Evolutionary conservation across 257 asterid genomes (phyloP), one percentile per base, ranked within the genome.

Genomic region (Handroanthus guayacan): DNA sequence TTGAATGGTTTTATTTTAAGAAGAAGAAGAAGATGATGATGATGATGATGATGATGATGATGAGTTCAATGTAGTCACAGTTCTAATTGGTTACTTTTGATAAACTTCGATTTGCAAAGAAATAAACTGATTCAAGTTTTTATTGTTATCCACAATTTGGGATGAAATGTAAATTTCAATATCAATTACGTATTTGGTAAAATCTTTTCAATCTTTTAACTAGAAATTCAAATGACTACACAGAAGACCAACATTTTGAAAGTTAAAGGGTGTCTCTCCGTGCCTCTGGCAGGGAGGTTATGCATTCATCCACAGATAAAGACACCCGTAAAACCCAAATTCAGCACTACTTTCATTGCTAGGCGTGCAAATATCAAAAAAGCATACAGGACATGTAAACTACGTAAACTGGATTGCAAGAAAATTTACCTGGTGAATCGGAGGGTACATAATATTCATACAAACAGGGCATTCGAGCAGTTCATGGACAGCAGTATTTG

Each of bases 381-480:
- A 70, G 58, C 63, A n/a, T 34, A 81, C 16, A 73, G 31, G 36
- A 57, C 14, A 44, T 5, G 10, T 16, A 56, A 45, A 67, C 31
- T 20, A 52, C 45, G 37, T 61, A 54, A 76, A 37, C 45, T 20
- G 62, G 82, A 67, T 41, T 1, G 45, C n/a, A 39, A 44, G 80
- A 71, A 25, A 81, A 77, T 75, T 45, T 87, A 89, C 97, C 90
- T 91, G 96, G 82, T 85, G 96, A 83, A 91, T 91, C 25, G 96
- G 97, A 52, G 96, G 96, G 84, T 88, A 86, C 94, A 91, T 89
- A 51, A 82, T 81, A 78, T 86, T 84, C 83, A 88, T 71, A 78
- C 94, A 91, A 52, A 89, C 79, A 47, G 97, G 97, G 83, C 97
- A 91, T 66, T 88, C 96, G 14, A 91, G 90, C 17, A 89, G 87